Evolutionary conservation across 1,284 basidiomycete species (phyloP), one percentile per base, ranked within the genome.

Genomic region (Rhodofomes roseus): DNA sequence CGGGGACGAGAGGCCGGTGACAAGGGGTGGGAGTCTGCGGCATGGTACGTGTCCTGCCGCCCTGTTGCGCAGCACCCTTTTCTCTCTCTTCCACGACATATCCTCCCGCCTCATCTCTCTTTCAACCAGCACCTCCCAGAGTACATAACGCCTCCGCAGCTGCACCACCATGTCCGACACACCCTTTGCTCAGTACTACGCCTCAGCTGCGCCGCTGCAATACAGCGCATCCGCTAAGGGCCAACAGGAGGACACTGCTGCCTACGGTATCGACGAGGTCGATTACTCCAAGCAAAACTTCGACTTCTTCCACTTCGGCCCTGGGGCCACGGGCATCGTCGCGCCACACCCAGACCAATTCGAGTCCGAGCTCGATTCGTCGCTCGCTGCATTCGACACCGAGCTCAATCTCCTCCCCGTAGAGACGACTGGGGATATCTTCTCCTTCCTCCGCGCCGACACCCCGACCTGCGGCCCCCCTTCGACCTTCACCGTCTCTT

Each of bases 341-440:
- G 85, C 86, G 52, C 88, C 89, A 55, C 83, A 87, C 71, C 87
- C 89, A 62, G 89, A 92, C 79, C 80, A 85, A 63, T 92, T 92
- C 76, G 90, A 92, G 69, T 81, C 83, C 56, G 90, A 92, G 74
- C 81, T 92, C 70, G 90, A 92, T 76, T 82, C 82, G 62, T 81
- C 80, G 57, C 81, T 86, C 72, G 83, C 87, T 75, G 81, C 80
- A 56, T 81, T 85, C 72, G 83, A 87, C 76, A 77, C 81, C 62
- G 81, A 87, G 69, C 77, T 90, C 58, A 83, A 85, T 69, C 78
- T 86, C 63, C 74, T 86, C 64, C 82, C 81, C 62, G 77, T 86
- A 61, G 83, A 88, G 74, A 77, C 80, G 71, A 76, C 79, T 66
- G 80, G 81, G 72, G 82, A 83, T 75, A 78, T 84, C 64, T 87